phyloP scores from a whole-genome alignment of 345 rosid species.

The Sapria himalayana region DNA sequence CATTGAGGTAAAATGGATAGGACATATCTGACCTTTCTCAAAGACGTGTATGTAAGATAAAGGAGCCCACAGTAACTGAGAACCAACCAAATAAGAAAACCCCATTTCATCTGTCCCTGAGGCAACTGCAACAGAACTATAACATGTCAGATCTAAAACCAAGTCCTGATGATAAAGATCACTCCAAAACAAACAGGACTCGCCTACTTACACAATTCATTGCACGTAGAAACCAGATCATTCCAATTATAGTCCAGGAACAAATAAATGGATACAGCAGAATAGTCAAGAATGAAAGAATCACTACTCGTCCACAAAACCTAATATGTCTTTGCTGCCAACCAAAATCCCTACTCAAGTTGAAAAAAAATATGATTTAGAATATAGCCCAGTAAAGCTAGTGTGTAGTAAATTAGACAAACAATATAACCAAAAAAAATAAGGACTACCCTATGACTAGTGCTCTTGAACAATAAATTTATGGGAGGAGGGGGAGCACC shows the following conservation, averaged over 20 bases:
- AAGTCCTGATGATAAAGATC: constrained; percentile 2
- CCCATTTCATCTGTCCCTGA: constrained; percentile 90
- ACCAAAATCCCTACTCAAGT: constrained; percentile 62
- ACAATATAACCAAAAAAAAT: no score
- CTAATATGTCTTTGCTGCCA: constrained; percentile 88
- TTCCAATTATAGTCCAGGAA: constrained; percentile 90
- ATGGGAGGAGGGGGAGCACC: no score
- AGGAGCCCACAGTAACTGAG: constrained; percentile 90
- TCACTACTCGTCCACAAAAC: constrained; percentile 77
- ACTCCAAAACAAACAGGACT: background rate
- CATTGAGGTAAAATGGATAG: background rate
- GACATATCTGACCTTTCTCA: constrained; percentile 39
- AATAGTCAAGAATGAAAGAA: constrained; percentile 51
- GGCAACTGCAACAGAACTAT: constrained; percentile 48
- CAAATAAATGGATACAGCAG: constrained; percentile 80
- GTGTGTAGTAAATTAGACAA: background rate
- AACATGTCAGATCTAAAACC: constrained; percentile 1
- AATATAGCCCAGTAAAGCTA: background rate
- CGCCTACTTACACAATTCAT: constrained; percentile 47
- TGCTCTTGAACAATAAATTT: no score
- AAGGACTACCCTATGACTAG: no score
- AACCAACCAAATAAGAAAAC: constrained; percentile 87
- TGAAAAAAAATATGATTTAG: constrained; percentile 4
- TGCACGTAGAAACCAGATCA: constrained; percentile 68
- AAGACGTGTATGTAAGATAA: constrained; percentile 60